Percentiles rank a stretch among this genome's conserved stretches.
Evolutionary conservation across 805 yeast species (phyloP).

Genomic region (Lipomyces kockii): DNA sequence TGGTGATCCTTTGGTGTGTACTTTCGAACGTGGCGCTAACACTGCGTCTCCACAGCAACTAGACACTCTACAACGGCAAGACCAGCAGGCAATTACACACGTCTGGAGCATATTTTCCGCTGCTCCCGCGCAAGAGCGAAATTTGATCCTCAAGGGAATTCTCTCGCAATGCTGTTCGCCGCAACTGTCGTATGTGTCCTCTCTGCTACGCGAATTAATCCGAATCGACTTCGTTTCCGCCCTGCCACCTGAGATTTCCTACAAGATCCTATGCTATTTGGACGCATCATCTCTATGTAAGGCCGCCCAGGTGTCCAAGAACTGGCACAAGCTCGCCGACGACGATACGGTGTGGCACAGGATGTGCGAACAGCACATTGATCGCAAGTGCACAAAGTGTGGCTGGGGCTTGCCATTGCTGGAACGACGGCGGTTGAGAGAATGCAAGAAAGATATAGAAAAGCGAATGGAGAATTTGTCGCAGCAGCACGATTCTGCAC

Average conservation of each 20-base stretch:
- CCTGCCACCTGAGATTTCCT: conserved; percentile 81
- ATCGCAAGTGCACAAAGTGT: conserved; percentile 94
- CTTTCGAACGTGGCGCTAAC: conserved; percentile 39
- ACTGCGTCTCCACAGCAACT: conserved; percentile 49
- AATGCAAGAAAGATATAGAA: conserved; percentile 38
- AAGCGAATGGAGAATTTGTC: conserved; percentile 13
- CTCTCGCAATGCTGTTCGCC: conserved; percentile 93
- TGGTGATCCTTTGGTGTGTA: conserved; percentile 41
- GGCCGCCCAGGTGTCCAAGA: conserved; percentile 88
- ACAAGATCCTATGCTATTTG: conserved; percentile 82
- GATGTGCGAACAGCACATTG: conserved; percentile 98
- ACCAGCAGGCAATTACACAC: conserved; percentile 75
- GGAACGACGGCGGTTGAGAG: conserved; percentile 65
- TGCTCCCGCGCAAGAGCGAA: conserved; percentile 70
- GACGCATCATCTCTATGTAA: conserved; percentile 93
- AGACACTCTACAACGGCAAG: conserved; percentile 55
- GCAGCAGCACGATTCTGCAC: not conserved
- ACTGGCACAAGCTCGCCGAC: conserved; percentile 89
- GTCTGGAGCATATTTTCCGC: conserved; percentile 85
- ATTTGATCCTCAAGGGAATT: conserved; percentile 79
- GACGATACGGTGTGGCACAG: conserved; percentile 98
- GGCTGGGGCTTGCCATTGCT: conserved; percentile 98
- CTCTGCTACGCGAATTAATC: conserved; percentile 76
- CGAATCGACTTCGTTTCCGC: conserved; percentile 87
- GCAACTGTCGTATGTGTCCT: conserved; percentile 81